Base-by-base conservation (phyloP, 73 alveolate species). In the Paraurostyla sp. region DNA sequence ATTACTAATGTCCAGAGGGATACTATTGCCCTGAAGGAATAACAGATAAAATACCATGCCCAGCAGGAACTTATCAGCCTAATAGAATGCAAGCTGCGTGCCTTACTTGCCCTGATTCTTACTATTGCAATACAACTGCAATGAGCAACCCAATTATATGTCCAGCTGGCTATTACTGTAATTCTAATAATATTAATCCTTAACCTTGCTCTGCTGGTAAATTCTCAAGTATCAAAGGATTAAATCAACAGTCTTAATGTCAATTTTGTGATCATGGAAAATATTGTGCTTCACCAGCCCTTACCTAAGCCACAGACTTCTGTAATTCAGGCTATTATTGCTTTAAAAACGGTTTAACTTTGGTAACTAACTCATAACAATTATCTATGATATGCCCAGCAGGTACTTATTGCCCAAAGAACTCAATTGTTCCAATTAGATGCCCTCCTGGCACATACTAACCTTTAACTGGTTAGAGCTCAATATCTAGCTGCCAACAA, bases 1-100 rank as follows among this genome's bases (percentile, higher is more conserved):
- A 41, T 38, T 78, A 68, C 52, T 59, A 78, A 51, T 92, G 97
- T 36, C 49, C 63, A n/a, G 90, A 71, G 38, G 97, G 97, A 11
- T 56, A 83, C 58, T 93, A 83, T 73, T 95, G 98, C 65, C 71
- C 89, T 35, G 91, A 80, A 78, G 97, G 97, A 33, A 33, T 84
- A 13, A 92, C 95, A 22, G 76, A 46, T 35, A 56, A 76, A 16
- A 38, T 95, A 2, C 50, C 49, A 35, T 93, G 97, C 68, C 60
- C 93, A 40, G 85, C 90, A 36, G 98, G 97, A 18, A 83, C 91
- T 0, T 90, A 93, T 48, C 83, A 85, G 27, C 91, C 94, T 6
- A 35, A 22, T 33, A 76, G 56, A 20, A 69, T 58, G 48, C 52
- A 76, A 86, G 92, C 90, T 9, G 25, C 92, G 6, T 92, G 97